Conservation (phyloP, 805 yeast species). For the Saccharomyces kudriavzevii region DNA sequence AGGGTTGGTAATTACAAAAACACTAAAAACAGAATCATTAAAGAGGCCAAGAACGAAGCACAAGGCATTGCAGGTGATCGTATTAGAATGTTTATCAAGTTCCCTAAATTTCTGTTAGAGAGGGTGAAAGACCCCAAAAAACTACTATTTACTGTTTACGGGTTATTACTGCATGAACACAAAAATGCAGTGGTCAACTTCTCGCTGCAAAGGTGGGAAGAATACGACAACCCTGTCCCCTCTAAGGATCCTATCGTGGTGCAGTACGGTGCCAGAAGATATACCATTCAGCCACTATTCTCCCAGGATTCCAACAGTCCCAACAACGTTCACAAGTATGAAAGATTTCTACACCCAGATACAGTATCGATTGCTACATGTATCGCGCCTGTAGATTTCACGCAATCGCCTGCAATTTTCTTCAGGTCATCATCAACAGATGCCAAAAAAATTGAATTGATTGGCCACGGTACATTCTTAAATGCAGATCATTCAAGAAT, state of each 20-base stretch:
- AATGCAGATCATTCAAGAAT: constrained; percentile 80
- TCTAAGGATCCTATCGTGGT: constrained; percentile 74
- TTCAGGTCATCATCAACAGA: constrained; percentile 53
- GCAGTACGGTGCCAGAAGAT: constrained; percentile 90
- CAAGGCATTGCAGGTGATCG: constrained; percentile 55
- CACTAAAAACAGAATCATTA: constrained; percentile 58
- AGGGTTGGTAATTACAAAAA: constrained; percentile 71
- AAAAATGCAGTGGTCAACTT: constrained; percentile 76
- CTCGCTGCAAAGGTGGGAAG: constrained; percentile 82
- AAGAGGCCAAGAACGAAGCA: constrained; percentile 43
- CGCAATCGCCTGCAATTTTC: constrained; percentile 76
- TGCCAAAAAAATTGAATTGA: constrained; percentile 45
- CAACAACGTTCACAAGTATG: constrained; percentile 81
- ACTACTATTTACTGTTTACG: constrained; percentile 57
- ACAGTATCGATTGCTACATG: constrained; percentile 70
- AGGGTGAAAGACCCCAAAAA: constrained; percentile 37
- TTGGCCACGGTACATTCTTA: constrained; percentile 86
- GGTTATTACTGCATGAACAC: constrained; percentile 78
- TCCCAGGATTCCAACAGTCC: constrained; percentile 69
- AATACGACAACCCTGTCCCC: constrained; percentile 74
- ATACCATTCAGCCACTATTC: constrained; percentile 72
- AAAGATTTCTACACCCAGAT: constrained; percentile 76
- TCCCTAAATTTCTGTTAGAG: constrained; percentile 42
- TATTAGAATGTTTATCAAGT: constrained; percentile 50
- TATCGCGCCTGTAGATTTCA: constrained; percentile 78